phyloP scores from a whole-genome alignment of 2,329 filamentous ascomycete species.

The Fusarium mundagurra region DNA sequence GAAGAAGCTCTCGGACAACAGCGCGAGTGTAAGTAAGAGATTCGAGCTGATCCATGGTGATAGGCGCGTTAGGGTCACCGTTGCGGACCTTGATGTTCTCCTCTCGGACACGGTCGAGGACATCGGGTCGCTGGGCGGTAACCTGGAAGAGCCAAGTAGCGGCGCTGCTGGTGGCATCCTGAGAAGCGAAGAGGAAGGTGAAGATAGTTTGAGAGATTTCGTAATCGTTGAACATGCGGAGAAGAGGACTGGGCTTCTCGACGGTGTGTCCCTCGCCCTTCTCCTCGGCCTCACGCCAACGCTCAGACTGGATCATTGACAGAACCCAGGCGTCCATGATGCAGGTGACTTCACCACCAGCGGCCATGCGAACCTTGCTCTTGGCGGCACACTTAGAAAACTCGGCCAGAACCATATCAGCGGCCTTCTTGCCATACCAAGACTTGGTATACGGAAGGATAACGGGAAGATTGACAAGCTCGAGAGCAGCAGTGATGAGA shows the following conservation, averaged over 20 bases:
- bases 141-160: conserved; percentile 96
- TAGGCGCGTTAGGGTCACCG: conserved; percentile 74
- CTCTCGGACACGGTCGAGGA: conserved; percentile 88
- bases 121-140: conserved; percentile 91
- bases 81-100: conserved; percentile 84
- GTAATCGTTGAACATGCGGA: conserved; percentile 88
- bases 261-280: conserved; percentile 75
- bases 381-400: conserved; percentile 93
- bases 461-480: conserved; percentile 98
- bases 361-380: conserved; percentile 90
- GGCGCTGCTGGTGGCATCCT: conserved; percentile 95
- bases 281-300: conserved; percentile 81
- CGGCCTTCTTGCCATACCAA: conserved; percentile 96
- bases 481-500: conserved; percentile 91
- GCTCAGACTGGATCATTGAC: conserved; percentile 85
- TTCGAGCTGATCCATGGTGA: conserved; percentile 89
- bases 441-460: conserved; percentile 95
- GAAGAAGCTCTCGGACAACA: conserved; percentile 88
- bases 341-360: conserved; percentile 85
- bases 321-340: conserved; percentile 97
- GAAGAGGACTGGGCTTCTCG: conserved; percentile 83
- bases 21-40: conserved; percentile 90
- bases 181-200: conserved; percentile 96
- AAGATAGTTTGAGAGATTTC: conserved; percentile 95
- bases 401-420: conserved; percentile 89